Evolutionary conservation across 805 yeast species (phyloP).

Genomic region (Tetrapisispora nanseiensis): DNA sequence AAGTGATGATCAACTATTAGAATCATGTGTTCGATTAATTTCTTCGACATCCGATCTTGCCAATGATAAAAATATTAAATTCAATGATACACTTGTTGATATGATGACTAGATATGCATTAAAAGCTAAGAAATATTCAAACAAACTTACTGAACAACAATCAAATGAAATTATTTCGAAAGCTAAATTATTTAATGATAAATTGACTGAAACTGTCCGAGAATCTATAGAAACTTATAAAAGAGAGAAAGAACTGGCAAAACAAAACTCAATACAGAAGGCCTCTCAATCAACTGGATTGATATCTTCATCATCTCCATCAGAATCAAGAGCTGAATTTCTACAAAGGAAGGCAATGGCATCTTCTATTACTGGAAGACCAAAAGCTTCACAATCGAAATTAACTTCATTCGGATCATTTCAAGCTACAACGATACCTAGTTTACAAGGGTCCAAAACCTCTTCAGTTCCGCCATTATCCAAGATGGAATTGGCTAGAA

Average conservation of each 20-base stretch:
- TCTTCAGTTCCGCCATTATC: slow-evolving; percentile 24
- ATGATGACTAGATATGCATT: slow-evolving; percentile 55
- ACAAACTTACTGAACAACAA: slow-evolving; percentile 60
- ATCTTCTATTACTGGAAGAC: slow-evolving; percentile 23
- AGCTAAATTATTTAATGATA: slow-evolving; percentile 46
- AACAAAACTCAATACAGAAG: slow-evolving; percentile 5
- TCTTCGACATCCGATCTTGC: slow-evolving; percentile 59
- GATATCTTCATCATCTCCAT: slow-evolving; percentile 4
- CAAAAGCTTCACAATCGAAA: slow-evolving; percentile 28
- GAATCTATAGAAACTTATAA: slow-evolving; percentile 34
- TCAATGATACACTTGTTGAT: slow-evolving; percentile 45
- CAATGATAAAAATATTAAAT: slow-evolving; percentile 38
- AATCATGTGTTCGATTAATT: slow-evolving; percentile 62
- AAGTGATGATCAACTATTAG: slow-evolving; percentile 60
- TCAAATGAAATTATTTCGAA: slow-evolving; percentile 50
- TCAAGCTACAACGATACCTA: slow-evolving; percentile 19
- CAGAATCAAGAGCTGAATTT: slow-evolving; percentile 26
- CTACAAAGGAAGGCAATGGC: slow-evolving; percentile 26
- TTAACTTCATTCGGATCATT: slow-evolving; percentile 32
- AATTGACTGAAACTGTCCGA: slow-evolving; percentile 44
- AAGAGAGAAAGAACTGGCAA: slow-evolving; percentile 21
- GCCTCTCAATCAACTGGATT: slow-evolving; percentile 6
- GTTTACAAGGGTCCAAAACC: slow-evolving; percentile 14
- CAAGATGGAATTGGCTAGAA: slow-evolving; percentile 32
- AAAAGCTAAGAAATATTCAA: slow-evolving; percentile 57